Evolutionary conservation across 2,329 filamentous ascomycete species (phyloP).

Genomic region (Beauveria pseudobassiana): DNA sequence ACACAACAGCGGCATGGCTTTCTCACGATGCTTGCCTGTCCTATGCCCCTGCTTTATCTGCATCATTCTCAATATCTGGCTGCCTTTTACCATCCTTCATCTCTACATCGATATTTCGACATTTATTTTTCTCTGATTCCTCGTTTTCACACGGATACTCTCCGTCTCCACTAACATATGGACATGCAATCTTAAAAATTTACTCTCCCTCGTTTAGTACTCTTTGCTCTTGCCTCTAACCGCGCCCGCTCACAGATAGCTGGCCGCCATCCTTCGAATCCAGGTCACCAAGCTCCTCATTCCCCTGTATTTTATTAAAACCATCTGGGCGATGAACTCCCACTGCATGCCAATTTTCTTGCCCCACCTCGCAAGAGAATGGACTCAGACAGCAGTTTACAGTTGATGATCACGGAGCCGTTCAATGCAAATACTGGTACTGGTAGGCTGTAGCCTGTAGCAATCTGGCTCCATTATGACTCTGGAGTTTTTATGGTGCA

Average conservation of each 20-base stretch:
- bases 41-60: not conserved
- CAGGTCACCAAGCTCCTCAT: not conserved
- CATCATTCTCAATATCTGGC: not conserved
- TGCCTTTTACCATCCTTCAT: not conserved
- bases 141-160: not conserved
- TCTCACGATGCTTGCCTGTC: not conserved
- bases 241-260: not conserved
- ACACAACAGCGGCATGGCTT: not conserved
- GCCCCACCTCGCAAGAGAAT: not conserved
- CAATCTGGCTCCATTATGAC: not conserved
- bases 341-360: not conserved
- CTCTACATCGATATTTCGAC: not conserved
- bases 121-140: not conserved
- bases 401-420: not conserved
- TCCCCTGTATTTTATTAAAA: not conserved
- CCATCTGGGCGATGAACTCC: not conserved
- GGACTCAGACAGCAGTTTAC: not conserved
- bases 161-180: not conserved
- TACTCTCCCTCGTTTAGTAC: not conserved
- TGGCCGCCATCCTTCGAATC: not conserved
- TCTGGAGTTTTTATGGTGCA: not conserved
- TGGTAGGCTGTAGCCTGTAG: no score
- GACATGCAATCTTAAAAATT: conserved; percentile 7
- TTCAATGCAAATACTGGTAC: no score
- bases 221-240: not conserved